Base-by-base conservation (phyloP, 441 rosid genomes). In the Bocquillonia castaneifolia region DNA sequence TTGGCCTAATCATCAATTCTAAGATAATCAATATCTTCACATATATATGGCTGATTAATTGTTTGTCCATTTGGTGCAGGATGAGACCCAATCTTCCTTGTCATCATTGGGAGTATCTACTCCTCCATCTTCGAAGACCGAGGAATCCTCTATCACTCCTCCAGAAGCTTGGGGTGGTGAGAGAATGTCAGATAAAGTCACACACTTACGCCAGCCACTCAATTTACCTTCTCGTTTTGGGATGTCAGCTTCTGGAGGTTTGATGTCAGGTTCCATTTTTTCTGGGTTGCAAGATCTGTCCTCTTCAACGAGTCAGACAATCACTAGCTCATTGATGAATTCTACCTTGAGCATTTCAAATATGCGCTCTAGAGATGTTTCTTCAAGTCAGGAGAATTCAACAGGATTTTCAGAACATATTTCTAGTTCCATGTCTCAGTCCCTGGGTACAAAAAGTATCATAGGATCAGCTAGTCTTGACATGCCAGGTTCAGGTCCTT, bases 141-240 rank as follows among this genome's bases (percentile, higher is more conserved):
- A 87, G 74, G 88, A 90, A 48, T 67, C 93, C 62, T 83, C 93
- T 42, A 78, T 86, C 74, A 90, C 96, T 69, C 99, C 98, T 75
- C 98, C 99, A 65, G 96, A 94, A 80, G 96, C 99, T 68, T 94
- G 99, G 97, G 99, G 97, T 59, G 98, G 96, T 63, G 93, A 89
- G 77, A 86, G 77, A 81, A 65, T 89, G 71, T 77, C 91, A 64
- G 89, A 89, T 28, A 91, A 85, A 78, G 74, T 77, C 68, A 63
- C 82, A 72, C 83, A 80, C 59, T 75, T 86, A 36, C 81, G 73
- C 44, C 96, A 83, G 70, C 74, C 85, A 28, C 78, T 59, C 64
- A n/a, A n/a, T n/a, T n/a, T n/a, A n/a, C n/a, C n/a, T n/a, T 84
- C 96, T 58, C 86, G 86, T 66, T 81, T 87, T 64, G 91, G 85